Evolutionary conservation across 179 eudicot genomes (phyloP), one percentile per base, ranked within the genome.

Genomic region (Corrigiola litoralis): DNA sequence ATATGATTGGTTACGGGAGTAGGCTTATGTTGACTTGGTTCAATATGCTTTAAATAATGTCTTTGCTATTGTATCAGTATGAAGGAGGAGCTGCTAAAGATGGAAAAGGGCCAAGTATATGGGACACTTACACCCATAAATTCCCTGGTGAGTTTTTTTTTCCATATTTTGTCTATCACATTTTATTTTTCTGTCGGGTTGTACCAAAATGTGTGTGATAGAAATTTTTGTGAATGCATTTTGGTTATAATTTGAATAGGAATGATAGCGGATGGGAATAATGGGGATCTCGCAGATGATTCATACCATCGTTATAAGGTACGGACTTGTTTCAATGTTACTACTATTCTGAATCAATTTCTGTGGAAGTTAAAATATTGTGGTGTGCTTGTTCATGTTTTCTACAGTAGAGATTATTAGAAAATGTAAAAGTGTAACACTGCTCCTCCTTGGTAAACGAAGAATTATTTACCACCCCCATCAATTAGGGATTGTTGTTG

Each of bases 51-150:
- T 52, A 52, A 52, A 5, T 51, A 31, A 33, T 16, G 5, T 29
- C 8, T 33, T 17, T 41, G 42, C 9, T 8, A 17, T 9, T 38
- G 38, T 16, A 31, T 14, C 24, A 80, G 84, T 63, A n/a, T 34
- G 84, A 80, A 59, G 79, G 84, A 1, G 81, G 56, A 58, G 73
- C 71, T 24, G 3, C 20, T 10, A 74, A 57, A 63, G 78, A 77
- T 63, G 84, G 84, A 16, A 80, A 38, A 68, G 81, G 84, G 8
- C 78, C 73, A 5, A 80, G 71, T 58, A 66, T 61, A 62, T 80
- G 84, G 84, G 81, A 80, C 54, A 67, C 71, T 32, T 80, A 29
- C 76, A 70, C 81, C 29, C 84, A 76, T 50, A 76, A 76, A 67
- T 80, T 65, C 50, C 76, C 84, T 24, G 81, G 84, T 73, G n/a